Conservation (phyloP, 2,329 filamentous ascomycete genomes). For the Xylaria sp. region DNA sequence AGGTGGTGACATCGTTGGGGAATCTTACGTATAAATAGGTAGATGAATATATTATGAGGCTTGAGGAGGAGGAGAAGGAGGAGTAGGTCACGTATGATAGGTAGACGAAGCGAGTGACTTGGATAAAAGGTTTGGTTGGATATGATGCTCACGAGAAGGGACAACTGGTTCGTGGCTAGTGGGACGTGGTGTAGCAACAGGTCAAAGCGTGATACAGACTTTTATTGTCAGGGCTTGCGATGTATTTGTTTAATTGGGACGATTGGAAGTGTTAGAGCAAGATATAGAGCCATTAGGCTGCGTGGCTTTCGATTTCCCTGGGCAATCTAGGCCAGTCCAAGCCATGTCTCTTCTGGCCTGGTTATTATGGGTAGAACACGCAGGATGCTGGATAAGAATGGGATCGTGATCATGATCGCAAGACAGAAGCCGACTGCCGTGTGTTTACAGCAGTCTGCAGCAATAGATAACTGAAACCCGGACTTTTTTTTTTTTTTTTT, state of each 20-base stretch:
- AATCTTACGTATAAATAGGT: slow-evolving; percentile 2
- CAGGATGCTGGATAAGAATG: slow-evolving; percentile 6
- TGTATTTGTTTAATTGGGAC: slow-evolving; percentile 11
- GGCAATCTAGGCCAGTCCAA: background rate
- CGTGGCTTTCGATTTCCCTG: slow-evolving; percentile 16
- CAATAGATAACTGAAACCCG: slow-evolving; percentile 3
- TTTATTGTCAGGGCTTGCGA: slow-evolving; percentile 8
- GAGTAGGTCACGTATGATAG: slow-evolving; percentile 8
- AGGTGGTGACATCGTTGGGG: background rate
- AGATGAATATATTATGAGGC: background rate
- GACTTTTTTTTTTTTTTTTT: slow-evolving; percentile 23
- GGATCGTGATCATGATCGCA: slow-evolving; percentile 18
- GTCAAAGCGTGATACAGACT: slow-evolving; percentile 4
- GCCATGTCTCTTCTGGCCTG: slow-evolving; percentile 11
- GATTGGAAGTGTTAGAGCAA: slow-evolving; percentile 1
- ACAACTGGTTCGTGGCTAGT: background rate
- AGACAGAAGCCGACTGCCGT: background rate
- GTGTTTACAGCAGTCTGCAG: slow-evolving; percentile 12
- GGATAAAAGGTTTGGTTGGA: background rate
- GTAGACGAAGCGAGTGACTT: background rate
- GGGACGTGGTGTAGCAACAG: slow-evolving; percentile 1
- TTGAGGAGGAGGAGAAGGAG: background rate
- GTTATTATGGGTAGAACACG: background rate
- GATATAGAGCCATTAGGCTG: background rate
- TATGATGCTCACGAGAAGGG: background rate